A percentile compares a stretch with the other conserved stretches of the same genome.
These are phyloP conservation scores for Priceomyces castillae DNA, from an alignment of 805 yeast genomes.

Conservation along the genomic window DNA sequence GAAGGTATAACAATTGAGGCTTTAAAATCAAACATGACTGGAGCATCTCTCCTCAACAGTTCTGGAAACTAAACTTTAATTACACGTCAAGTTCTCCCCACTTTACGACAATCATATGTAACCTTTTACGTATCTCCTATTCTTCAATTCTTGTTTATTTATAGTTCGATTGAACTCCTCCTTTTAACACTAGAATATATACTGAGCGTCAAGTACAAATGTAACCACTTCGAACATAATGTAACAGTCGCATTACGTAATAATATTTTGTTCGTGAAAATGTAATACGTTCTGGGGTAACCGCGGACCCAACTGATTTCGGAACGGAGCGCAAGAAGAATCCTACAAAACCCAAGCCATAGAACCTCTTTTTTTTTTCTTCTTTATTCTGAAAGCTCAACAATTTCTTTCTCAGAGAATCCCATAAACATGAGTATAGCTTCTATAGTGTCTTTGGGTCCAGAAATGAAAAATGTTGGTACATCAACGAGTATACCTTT, in stretches of 20 bases:
- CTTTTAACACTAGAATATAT: too few relatives aligned
- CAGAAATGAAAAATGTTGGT: slow-evolving; percentile 8
- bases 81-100: too few relatives aligned
- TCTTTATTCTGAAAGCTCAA: not conserved
- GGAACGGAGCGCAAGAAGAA: not conserved
- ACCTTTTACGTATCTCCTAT: too few relatives aligned
- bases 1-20: slow-evolving; percentile 30
- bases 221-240: not conserved
- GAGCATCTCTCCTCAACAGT: too few relatives aligned
- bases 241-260: not conserved
- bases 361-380: not conserved
- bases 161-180: too few relatives aligned
- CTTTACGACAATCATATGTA: too few relatives aligned
- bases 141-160: too few relatives aligned
- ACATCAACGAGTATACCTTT: slow-evolving; percentile 18
- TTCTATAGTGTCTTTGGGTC: slow-evolving; percentile 15
- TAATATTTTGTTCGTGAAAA: not conserved
- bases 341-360: too few relatives aligned
- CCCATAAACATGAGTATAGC: slow-evolving; percentile 10
- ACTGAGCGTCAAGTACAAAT: too few relatives aligned
- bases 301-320: not conserved
- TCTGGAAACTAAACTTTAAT: too few relatives aligned
- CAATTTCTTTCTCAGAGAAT: not conserved
- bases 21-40: slow-evolving; percentile 13
- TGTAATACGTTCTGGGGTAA: not conserved